Evolutionary conservation across 495 filamentous ascomycete species (phyloP).

Genomic region (Chaetomium tenue): DNA sequence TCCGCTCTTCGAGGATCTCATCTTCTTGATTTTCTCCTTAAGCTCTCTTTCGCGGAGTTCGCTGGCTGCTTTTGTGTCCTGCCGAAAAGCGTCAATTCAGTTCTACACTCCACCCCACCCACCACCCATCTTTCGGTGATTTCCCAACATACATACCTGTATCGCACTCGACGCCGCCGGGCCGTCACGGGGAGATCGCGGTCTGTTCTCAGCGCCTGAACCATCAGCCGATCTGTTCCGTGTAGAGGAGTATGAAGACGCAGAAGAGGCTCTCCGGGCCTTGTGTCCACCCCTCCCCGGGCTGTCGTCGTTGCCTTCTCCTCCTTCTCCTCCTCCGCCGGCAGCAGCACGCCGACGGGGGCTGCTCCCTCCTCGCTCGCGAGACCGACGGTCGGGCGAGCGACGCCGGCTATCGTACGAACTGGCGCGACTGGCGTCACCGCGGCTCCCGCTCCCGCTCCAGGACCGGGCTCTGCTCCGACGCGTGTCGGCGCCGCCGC

Average conservation of each 20-base stretch:
- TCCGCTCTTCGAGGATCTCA: conserved; percentile 54
- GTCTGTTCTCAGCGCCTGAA: conserved; percentile 57
- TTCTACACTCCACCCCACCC: neutral
- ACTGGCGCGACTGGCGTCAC: conserved; percentile 23
- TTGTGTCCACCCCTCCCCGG: conserved; percentile 19
- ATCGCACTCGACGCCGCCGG: conserved; percentile 32
- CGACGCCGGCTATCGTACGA: conserved; percentile 50
- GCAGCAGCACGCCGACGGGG: neutral
- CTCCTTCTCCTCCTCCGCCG: no score
- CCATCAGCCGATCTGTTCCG: conserved; percentile 61
- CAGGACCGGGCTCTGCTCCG: conserved; percentile 31
- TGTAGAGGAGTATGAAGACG: conserved; percentile 52
- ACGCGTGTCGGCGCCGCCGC: conserved; percentile 40
- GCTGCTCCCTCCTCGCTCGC: conserved; percentile 19
- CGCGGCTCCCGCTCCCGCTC: conserved; percentile 38
- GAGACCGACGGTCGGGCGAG: conserved; percentile 52
- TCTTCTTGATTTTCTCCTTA: conserved; percentile 65
- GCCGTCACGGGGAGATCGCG: conserved; percentile 36
- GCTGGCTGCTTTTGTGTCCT: conserved; percentile 43
- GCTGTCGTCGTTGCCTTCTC: conserved; percentile 12
- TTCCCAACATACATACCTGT: conserved; percentile 43
- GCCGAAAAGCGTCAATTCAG: neutral
- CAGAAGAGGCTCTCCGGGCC: conserved; percentile 38
- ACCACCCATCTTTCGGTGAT: conserved; percentile 9
- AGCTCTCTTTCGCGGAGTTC: conserved; percentile 65